These are phyloP conservation scores for Tolypocladium endophyticum DNA, from an alignment of 2,329 filamentous ascomycete genomes.

Conservation along the genomic window DNA sequence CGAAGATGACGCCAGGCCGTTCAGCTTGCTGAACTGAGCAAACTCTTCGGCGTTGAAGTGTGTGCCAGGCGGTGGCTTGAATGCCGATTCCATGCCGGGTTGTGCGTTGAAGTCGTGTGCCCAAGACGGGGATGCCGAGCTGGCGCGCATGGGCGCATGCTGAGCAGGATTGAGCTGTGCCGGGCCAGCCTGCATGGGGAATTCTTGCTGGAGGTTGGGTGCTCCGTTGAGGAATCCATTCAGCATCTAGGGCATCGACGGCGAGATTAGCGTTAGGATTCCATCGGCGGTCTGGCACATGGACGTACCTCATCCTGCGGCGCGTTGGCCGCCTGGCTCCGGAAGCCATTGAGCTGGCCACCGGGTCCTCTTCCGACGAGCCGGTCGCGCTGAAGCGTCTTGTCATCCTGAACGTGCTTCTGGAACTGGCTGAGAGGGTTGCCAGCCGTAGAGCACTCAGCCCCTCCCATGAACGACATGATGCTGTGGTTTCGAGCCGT, in stretches of 20 bases:
- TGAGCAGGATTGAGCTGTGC: constrained; percentile 39
- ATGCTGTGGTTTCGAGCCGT: constrained; percentile 8
- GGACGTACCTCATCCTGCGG: constrained; percentile 62
- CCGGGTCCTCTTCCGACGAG: constrained; percentile 66
- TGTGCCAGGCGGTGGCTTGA: constrained; percentile 45
- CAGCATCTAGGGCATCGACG: constrained; percentile 57
- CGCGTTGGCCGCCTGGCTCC: constrained; percentile 56
- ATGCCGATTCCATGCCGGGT: constrained; percentile 61
- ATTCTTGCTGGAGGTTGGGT: constrained; percentile 45
- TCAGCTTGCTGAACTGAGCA: constrained; percentile 71
- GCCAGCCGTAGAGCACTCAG: constrained; percentile 91
- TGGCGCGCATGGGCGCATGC: constrained; percentile 40
- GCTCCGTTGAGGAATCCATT: constrained; percentile 83
- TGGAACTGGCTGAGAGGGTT: constrained; percentile 97
- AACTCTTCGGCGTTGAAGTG: constrained; percentile 80
- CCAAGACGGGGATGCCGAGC: constrained; percentile 44
- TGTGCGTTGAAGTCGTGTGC: constrained; percentile 45
- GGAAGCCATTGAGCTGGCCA: constrained; percentile 64
- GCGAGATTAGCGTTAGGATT: constrained; percentile 16
- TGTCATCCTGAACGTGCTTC: constrained; percentile 95
- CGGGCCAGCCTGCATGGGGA: constrained; percentile 37
- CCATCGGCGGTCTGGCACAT: constrained; percentile 1
- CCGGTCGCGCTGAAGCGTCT: constrained; percentile 84
- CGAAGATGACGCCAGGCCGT: constrained; percentile 40
- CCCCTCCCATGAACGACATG: constrained; percentile 94